A percentile compares a stretch with the other conserved stretches of the same genome.
Evolutionary conservation across 805 yeast species (phyloP).

Genomic region (Hanseniaspora taiwanica): DNA sequence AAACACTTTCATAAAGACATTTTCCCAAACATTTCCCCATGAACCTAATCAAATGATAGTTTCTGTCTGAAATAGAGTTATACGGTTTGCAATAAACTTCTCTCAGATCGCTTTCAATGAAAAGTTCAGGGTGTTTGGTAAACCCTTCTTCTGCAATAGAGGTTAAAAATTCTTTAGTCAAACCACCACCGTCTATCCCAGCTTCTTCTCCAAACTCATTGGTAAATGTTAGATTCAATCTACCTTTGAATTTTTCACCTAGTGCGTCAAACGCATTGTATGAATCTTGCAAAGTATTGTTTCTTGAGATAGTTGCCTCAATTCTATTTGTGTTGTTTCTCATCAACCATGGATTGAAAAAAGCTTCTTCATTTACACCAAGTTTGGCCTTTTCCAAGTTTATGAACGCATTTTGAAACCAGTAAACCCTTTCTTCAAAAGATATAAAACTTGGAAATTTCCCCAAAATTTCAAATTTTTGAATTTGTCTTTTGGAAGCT

Average conservation of each 20-base stretch:
- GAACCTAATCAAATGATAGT: constrained; percentile 35
- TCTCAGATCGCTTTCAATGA: constrained; percentile 35
- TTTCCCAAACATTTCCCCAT: constrained; percentile 80
- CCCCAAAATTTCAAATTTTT: constrained; percentile 38
- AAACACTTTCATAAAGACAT: constrained; percentile 70
- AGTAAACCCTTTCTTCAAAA: constrained; percentile 57
- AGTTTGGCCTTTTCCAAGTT: constrained; percentile 20
- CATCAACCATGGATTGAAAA: constrained; percentile 8
- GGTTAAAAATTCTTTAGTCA: constrained; percentile 82
- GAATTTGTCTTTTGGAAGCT: constrained; percentile 11
- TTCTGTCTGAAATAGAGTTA: constrained; percentile 12
- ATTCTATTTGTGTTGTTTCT: constrained; percentile 8
- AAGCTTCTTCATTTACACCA: constrained; percentile 14
- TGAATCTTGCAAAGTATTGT: constrained; percentile 62
- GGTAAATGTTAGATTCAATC: constrained; percentile 49
- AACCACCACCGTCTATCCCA: constrained; percentile 95
- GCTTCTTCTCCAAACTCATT: constrained; percentile 70
- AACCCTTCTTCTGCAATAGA: constrained; percentile 61
- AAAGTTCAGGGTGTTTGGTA: constrained; percentile 25
- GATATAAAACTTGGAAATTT: constrained; percentile 70
- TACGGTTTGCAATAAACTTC: constrained; percentile 49
- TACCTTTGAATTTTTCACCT: constrained; percentile 45
- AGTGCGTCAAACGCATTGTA: constrained; percentile 39
- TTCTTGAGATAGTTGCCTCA: constrained; percentile 52
- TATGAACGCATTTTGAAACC: constrained; percentile 35